phyloP scores from a whole-genome alignment of 345 rosid genomes.

The Luvunga scandens region DNA sequence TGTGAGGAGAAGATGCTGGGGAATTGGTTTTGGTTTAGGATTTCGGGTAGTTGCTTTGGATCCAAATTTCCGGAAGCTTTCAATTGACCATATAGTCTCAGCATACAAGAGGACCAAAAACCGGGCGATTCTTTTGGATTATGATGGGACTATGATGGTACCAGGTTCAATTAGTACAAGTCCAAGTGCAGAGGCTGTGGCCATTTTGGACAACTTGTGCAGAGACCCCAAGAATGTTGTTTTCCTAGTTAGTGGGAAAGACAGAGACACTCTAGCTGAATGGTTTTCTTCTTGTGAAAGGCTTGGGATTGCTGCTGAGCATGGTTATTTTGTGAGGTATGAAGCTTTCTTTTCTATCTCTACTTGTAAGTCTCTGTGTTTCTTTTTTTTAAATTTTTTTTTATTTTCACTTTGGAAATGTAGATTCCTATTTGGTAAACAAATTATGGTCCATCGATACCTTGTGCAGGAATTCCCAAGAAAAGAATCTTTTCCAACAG shows the following conservation, averaged over 20 bases:
- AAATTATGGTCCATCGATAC: not conserved
- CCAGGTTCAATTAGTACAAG: constrained; percentile 52
- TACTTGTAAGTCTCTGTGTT: not conserved
- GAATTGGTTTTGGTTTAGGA: constrained; percentile 89
- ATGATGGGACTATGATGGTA: constrained; percentile 74
- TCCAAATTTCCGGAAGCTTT: constrained; percentile 86
- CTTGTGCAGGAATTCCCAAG: not conserved
- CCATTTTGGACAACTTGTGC: constrained; percentile 61
- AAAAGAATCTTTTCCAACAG: not conserved
- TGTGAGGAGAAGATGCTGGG: constrained; percentile 83
- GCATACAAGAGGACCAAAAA: constrained; percentile 80
- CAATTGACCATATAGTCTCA: constrained; percentile 83
- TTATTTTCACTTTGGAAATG: not conserved
- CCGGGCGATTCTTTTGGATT: constrained; percentile 86
- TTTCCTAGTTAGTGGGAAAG: constrained; percentile 84
- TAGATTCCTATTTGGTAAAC: not conserved
- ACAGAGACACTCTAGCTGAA: constrained; percentile 54
- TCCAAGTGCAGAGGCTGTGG: constrained; percentile 57
- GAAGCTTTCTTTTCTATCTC: constrained; percentile 9
- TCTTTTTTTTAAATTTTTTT: not conserved
- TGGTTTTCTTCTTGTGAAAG: constrained; percentile 75
- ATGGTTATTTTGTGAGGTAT: constrained; percentile 82
- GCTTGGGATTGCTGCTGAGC: constrained; percentile 90
- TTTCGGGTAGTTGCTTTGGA: constrained; percentile 88
- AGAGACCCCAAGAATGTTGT: constrained; percentile 77